Percentiles rank a stretch among this genome's conserved stretches.
phyloP scores from a whole-genome alignment of 2,329 filamentous ascomycete genomes.

The Fusarium mexicanum region DNA sequence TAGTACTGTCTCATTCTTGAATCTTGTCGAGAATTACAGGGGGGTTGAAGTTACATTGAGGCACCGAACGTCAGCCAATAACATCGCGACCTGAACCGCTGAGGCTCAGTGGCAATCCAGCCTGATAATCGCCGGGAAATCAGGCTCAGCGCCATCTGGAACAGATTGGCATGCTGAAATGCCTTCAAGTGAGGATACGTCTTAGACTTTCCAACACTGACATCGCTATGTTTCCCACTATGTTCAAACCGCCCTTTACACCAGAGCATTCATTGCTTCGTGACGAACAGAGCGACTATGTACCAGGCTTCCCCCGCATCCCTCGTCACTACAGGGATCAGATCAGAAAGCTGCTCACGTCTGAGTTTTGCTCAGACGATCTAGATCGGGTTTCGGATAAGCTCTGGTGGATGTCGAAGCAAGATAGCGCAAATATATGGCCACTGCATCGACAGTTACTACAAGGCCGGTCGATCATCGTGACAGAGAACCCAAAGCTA shows the following conservation, averaged over 20 bases:
- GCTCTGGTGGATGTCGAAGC: slow-evolving; percentile 9
- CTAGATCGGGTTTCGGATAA: neutral
- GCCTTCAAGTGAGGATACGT: too few relatives aligned
- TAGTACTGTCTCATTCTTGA: too few relatives aligned
- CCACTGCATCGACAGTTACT: neutral
- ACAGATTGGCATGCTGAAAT: too few relatives aligned
- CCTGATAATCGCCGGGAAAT: too few relatives aligned
- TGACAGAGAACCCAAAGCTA: slow-evolving; percentile 1
- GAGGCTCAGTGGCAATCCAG: too few relatives aligned
- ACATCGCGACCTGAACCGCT: neutral
- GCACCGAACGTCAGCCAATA: neutral
- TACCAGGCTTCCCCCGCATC: neutral
- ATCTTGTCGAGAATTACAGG: too few relatives aligned
- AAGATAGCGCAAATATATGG: neutral
- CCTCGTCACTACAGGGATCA: neutral
- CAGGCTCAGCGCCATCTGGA: neutral
- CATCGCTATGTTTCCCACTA: neutral
- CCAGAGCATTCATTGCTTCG: neutral
- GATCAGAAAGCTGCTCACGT: neutral
- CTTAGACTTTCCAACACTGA: accelerated
- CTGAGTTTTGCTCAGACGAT: neutral
- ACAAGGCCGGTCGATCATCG: neutral
- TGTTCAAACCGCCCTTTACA: neutral
- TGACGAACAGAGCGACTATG: neutral
- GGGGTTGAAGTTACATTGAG: neutral